These are phyloP conservation scores for Amanita fuliginea DNA, from an alignment of 768 basidiomycete species.

Conservation along the genomic window DNA sequence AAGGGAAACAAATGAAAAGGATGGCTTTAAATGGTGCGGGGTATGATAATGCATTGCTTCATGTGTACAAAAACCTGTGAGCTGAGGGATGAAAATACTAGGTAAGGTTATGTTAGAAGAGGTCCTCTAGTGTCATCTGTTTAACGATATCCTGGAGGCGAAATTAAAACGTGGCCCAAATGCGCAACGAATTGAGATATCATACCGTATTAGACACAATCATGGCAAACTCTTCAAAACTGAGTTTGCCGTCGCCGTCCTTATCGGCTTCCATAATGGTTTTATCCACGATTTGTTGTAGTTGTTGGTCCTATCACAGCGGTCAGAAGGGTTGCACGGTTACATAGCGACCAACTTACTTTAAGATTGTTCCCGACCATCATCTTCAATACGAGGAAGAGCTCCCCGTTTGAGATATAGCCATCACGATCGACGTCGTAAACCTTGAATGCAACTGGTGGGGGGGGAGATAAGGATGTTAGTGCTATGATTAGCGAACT, in stretches of 20 bases:
- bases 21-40: neutral
- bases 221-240: conserved; percentile 91
- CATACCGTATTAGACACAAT: conserved; percentile 96
- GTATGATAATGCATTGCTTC: conserved; percentile 1
- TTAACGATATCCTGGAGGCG: conserved; percentile 83
- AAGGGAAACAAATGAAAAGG: neutral
- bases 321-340: neutral
- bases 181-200: conserved; percentile 7
- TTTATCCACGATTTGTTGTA: conserved; percentile 99
- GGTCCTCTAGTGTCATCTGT: conserved; percentile 94
- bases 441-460: conserved; percentile 94
- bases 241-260: conserved; percentile 95
- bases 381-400: conserved; percentile 98
- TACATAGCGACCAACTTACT: conserved; percentile 28
- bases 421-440: conserved; percentile 98
- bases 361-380: conserved; percentile 99
- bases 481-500: conserved; percentile 4
- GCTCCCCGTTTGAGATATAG: conserved; percentile 95
- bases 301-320: conserved; percentile 74
- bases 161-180: neutral
- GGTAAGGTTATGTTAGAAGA: conserved; percentile 45
- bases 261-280: conserved; percentile 99
- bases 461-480: neutral
- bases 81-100: neutral
- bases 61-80: conserved; percentile 4